Evolutionary conservation across 1,139 yeast genomes (phyloP), one percentile per base, ranked within the genome.

Genomic region (Blastobotrys indianensis): DNA sequence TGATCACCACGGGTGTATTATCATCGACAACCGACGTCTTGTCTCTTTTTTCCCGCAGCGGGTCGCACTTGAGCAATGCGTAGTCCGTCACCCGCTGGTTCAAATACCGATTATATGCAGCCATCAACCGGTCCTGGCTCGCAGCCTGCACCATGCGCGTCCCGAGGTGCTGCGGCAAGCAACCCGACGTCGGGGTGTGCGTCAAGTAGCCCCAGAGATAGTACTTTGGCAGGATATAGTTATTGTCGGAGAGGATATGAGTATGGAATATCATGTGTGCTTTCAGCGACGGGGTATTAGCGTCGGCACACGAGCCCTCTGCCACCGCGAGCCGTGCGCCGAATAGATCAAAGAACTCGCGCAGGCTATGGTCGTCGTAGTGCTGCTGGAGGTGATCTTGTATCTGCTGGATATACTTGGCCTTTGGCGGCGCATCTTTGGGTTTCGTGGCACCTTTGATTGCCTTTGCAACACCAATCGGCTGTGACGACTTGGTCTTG

Each of bases 201-300:
- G 48, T 29, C n/a, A 43, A 35, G 34, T 41, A 40, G 8, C 36
- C 38, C 51, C 42, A 44, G 32, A 44, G 43, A 20, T 41, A 38
- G 38, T 49, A 44, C 25, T 43, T 48, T 5, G 50, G 45, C 29
- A 40, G 39, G 3, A 38, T 32, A 33, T 25, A 35, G 29, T 36
- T 37, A 20, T 40, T 50, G 39, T 57, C 59, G n/a, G 59, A 48
- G 13, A 56, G 47, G 13, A 57, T 49, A 33, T 50, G 52, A 35
- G 50, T 44, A 40, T 57, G 61, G 37, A 57, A 51, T 13, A 56
- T 37, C 23, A 52, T 40, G 41, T 58, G 61, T 9, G 61, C 60
- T 36, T 56, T 56, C 29, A 56, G 37, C 4, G 54, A 47, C 3
- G 37, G 23, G 16, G 47, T 37, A 7, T 20, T 20, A 7, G 25